Conservation (phyloP, 441 rosid species). For the Capsella rubella region DNA sequence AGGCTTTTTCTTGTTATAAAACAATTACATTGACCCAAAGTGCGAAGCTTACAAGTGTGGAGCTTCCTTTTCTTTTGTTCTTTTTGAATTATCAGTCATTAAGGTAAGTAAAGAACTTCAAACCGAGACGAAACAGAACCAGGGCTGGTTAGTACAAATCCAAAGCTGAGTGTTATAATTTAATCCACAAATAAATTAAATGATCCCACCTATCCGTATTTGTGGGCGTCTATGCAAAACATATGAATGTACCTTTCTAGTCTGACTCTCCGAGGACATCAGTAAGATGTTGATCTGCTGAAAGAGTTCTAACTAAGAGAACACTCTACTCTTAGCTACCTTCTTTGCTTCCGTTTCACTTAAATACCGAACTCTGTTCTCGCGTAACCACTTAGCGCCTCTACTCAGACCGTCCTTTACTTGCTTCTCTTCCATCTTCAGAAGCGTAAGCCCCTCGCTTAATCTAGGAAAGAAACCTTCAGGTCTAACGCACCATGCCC, state of each 20-base stretch:
- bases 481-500: slow-evolving; percentile 86
- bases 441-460: slow-evolving; percentile 67
- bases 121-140: slow-evolving; percentile 12
- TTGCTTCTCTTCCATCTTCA: slow-evolving; percentile 69
- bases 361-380: slow-evolving; percentile 67
- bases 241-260: slow-evolving; percentile 28
- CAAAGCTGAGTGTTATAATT: background rate
- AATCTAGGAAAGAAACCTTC: slow-evolving; percentile 79
- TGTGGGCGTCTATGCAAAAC: slow-evolving; percentile 7
- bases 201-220: slow-evolving; percentile 22
- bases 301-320: slow-evolving; percentile 29
- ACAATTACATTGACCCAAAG: background rate
- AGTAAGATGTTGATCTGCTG: slow-evolving; percentile 21
- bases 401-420: slow-evolving; percentile 48
- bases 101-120: slow-evolving; percentile 24
- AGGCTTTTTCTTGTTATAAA: slow-evolving; percentile 16
- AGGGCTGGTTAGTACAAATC: slow-evolving; percentile 1
- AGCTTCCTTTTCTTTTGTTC: background rate
- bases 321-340: slow-evolving; percentile 64
- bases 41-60: background rate
- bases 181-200: slow-evolving; percentile 39
- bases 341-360: slow-evolving; percentile 63
- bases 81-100: background rate
- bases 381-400: slow-evolving; percentile 62
- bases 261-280: slow-evolving; percentile 1